Evolutionary conservation across 2,329 filamentous ascomycete genomes (phyloP).

Genomic region (Pseudogymnoascus sp.): DNA sequence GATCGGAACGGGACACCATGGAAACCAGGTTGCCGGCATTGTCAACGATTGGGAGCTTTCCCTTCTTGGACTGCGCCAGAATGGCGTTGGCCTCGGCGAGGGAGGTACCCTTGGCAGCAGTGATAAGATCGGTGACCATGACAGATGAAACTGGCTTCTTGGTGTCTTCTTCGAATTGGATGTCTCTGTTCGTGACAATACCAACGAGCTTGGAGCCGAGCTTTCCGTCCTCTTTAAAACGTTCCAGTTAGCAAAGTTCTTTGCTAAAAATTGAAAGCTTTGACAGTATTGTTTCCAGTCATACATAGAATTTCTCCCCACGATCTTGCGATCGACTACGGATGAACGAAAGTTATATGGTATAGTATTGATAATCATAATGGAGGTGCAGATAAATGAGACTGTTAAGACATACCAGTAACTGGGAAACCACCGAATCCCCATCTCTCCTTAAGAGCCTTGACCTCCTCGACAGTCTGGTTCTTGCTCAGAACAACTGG

Average conservation of each 20-base stretch:
- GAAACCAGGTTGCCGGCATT: slow-evolving; percentile 77
- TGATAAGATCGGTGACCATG: slow-evolving; percentile 94
- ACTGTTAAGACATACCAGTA: slow-evolving; percentile 65
- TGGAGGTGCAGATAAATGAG: slow-evolving; percentile 24
- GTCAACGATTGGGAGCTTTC: slow-evolving; percentile 92
- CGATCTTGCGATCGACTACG: slow-evolving; percentile 78
- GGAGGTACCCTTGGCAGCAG: slow-evolving; percentile 73
- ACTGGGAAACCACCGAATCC: slow-evolving; percentile 98
- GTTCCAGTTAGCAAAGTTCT: slow-evolving; percentile 31
- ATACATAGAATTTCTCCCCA: slow-evolving; percentile 65
- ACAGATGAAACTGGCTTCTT: slow-evolving; percentile 71
- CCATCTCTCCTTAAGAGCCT: slow-evolving; percentile 92
- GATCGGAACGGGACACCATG: slow-evolving; percentile 85
- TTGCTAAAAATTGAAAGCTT: slow-evolving; percentile 16
- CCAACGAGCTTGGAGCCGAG: slow-evolving; percentile 93
- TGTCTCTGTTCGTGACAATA: slow-evolving; percentile 95
- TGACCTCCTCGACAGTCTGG: slow-evolving; percentile 86
- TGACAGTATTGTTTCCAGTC: slow-evolving; percentile 17
- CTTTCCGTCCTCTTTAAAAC: slow-evolving; percentile 69
- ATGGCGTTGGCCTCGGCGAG: slow-evolving; percentile 87
- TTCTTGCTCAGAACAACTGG: slow-evolving; percentile 83
- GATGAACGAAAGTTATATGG: slow-evolving; percentile 99
- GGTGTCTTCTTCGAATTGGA: slow-evolving; percentile 83
- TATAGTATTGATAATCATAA: slow-evolving; percentile 75
- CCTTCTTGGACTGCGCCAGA: slow-evolving; percentile 93